Percentiles rank a stretch among this genome's conserved stretches.
phyloP scores from a whole-genome alignment of 352 stramenopile species.

The Phytophthora quininea region DNA sequence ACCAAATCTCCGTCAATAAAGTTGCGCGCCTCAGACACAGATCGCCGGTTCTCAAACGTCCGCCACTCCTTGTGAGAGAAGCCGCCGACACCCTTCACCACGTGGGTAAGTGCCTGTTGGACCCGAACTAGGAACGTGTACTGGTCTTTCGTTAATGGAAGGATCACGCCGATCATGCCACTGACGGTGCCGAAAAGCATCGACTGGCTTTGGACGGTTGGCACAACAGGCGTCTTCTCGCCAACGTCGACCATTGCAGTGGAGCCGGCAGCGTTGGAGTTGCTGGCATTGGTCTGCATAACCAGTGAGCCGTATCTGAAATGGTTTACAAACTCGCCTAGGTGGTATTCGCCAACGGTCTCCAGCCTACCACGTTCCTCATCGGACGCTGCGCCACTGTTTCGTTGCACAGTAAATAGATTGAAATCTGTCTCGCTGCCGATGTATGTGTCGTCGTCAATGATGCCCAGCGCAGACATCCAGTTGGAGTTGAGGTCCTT shows the following conservation, averaged over 20 bases:
- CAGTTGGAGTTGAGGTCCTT: conserved; percentile 97
- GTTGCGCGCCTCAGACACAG: conserved; percentile 83
- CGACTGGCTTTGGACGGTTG: conserved; percentile 36
- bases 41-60: conserved; percentile 92
- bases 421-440: conserved; percentile 96
- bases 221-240: conserved; percentile 11
- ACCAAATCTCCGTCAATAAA: conserved; percentile 97
- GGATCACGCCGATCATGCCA: conserved; percentile 95
- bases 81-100: conserved; percentile 92
- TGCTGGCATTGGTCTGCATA: conserved; percentile 85
- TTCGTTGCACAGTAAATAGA: conserved; percentile 94
- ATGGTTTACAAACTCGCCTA: conserved; percentile 97
- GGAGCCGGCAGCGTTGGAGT: conserved; percentile 11
- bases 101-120: conserved; percentile 88
- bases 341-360: conserved; percentile 93
- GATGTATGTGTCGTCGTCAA: conserved; percentile 96
- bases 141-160: conserved; percentile 92
- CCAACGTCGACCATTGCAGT: conserved; percentile 66
- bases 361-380: conserved; percentile 94
- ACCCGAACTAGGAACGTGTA: conserved; percentile 92
- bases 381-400: conserved; percentile 91
- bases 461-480: conserved; percentile 94
- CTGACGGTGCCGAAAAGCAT: conserved; percentile 96
- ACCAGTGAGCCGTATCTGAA: conserved; percentile 95
- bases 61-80: conserved; percentile 94